Base-by-base conservation (phyloP, 345 rosid species). In the Pelargonium nanum region DNA sequence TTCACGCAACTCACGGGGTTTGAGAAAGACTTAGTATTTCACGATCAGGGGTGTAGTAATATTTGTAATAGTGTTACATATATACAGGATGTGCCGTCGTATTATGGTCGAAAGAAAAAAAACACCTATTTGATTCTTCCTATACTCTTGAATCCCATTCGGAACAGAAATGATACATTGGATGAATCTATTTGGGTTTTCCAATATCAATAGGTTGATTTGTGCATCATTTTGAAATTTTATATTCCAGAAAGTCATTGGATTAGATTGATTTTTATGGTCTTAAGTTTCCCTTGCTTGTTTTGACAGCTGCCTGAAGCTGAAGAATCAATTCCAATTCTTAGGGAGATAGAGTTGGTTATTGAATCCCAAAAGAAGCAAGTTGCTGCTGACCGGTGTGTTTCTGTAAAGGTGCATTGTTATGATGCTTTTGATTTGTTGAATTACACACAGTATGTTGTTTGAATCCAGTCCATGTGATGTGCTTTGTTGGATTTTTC, bases 291-390 rank as follows among this genome's bases (percentile, higher is more conserved):
- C 4, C 19, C 20, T 8, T 26, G 9, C 57, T 57, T 32, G 53
- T 24, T 63, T 65, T 59, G 28, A 55, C 72, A 77, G 82, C 60
- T 69, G 60, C 16, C 34, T 57, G 45, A 57, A 60, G 19, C 55
- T 56, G 73, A 67, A 53, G 82, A 75, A 45, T 67, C 58, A 22
- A 64, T 58, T 58, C 24, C 69, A 40, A 60, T 64, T 68, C 56
- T 58, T 26, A 75, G 78, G 78, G 89, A 84, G 64, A 66, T 88
- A 59, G 61, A 68, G 30, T 74, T 56, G 15, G 84, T 86, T 22
- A 84, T 91, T 58, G 94, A 91, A 44, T 70, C 78, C 26, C 68
- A 81, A 24, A 88, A 88, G 74, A 78, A 74, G 77, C 81, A 85
- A 74, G 81, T 87, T 63, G 81, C 78, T 22, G 90, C 78, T 40